These are phyloP conservation scores for Jacaranda mimosifolia DNA, from an alignment of 257 asterid species.

Conservation along the genomic window DNA sequence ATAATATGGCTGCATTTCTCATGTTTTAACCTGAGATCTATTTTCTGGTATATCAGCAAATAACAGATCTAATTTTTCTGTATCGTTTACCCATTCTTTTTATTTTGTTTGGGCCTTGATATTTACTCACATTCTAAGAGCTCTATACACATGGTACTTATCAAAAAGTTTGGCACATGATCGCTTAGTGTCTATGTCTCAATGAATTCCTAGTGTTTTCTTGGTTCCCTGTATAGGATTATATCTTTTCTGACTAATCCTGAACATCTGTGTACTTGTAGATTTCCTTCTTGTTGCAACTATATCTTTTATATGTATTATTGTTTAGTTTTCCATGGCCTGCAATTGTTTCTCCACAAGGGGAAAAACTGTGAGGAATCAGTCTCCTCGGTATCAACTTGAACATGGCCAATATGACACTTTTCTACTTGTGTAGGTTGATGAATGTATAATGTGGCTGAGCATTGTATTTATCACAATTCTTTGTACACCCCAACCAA, in stretches of 20 bases:
- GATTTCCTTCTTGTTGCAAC: neutral
- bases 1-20: neutral
- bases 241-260: neutral
- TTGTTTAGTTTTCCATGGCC: neutral
- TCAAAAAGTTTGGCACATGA: neutral
- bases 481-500: conserved; percentile 96
- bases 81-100: neutral
- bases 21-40: neutral
- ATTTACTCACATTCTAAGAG: neutral
- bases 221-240: neutral
- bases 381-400: neutral
- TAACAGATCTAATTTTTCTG: neutral
- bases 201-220: neutral
- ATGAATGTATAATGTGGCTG: conserved; percentile 93
- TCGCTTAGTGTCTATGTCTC: neutral
- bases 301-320: neutral
- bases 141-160: neutral
- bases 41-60: neutral
- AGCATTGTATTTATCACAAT: conserved; percentile 88
- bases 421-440: conserved; percentile 59
- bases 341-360: neutral
- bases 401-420: neutral
- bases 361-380: neutral
- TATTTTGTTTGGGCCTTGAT: neutral
- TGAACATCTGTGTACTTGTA: neutral